phyloP scores from a whole-genome alignment of 2,329 filamentous ascomycete species.

The Grosmannia huntii region DNA sequence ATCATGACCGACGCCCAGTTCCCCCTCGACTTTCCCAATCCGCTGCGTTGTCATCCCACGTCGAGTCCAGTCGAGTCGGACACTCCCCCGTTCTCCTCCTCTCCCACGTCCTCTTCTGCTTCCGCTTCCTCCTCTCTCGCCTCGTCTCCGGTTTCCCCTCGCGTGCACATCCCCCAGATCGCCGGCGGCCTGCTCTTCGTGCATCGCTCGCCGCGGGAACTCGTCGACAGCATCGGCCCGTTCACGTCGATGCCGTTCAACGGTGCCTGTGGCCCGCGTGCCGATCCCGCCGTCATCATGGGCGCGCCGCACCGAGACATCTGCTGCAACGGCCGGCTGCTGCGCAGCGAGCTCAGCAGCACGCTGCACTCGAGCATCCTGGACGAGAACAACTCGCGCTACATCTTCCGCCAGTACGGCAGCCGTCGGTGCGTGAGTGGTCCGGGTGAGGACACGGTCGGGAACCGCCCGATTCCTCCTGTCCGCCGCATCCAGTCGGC shows the following conservation, averaged over 20 bases:
- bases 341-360: constrained; percentile 5
- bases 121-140: neutral
- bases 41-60: constrained; percentile 5
- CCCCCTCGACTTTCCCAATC: constrained; percentile 1
- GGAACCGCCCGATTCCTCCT: neutral
- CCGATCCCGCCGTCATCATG: neutral
- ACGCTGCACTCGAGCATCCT: constrained; percentile 2
- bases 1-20: neutral
- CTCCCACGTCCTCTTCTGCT: neutral
- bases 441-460: neutral
- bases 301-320: constrained; percentile 2
- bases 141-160: neutral
- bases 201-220: neutral
- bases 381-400: constrained; percentile 5
- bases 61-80: neutral
- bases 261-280: constrained; percentile 5
- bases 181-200: neutral
- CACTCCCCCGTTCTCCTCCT: neutral
- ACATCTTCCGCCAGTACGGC: constrained; percentile 5
- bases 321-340: neutral
- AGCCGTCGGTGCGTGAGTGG: constrained; percentile 1
- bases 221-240: neutral
- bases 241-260: constrained; percentile 7
- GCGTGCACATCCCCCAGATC: constrained; percentile 2
- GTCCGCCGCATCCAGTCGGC: constrained; percentile 7